A percentile compares a stretch with the other conserved stretches of the same genome.
phyloP scores from a whole-genome alignment of 1,139 yeast genomes.

The Yamadazyma atlantica region DNA sequence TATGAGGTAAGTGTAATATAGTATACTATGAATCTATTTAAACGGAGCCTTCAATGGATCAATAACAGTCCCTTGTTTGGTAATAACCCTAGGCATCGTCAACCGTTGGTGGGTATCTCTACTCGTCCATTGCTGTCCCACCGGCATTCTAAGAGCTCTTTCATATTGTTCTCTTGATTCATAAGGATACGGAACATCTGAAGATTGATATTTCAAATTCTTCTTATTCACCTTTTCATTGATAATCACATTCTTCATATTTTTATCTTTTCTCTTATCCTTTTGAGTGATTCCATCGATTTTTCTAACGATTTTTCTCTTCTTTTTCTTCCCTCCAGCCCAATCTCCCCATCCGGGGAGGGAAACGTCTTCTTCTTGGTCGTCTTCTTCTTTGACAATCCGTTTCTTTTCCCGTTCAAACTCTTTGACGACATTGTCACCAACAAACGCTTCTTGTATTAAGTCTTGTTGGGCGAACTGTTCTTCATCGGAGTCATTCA shows the following conservation, averaged over 20 bases:
- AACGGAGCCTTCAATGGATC: conserved; percentile 84
- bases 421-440: conserved; percentile 86
- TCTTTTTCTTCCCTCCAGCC: conserved; percentile 62
- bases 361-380: conserved; percentile 79
- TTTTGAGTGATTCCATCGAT: conserved; percentile 70
- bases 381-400: conserved; percentile 77
- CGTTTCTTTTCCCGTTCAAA: conserved; percentile 72
- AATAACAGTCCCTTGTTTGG: conserved; percentile 85
- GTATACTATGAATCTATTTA: too few species aligned
- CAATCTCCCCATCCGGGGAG: conserved; percentile 96
- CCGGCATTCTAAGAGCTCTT: conserved; percentile 89
- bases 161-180: conserved; percentile 95
- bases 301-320: conserved; percentile 64
- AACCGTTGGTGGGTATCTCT: conserved; percentile 82
- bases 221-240: conserved; percentile 86
- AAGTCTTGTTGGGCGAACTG: conserved; percentile 79
- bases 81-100: conserved; percentile 84
- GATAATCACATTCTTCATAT: conserved; percentile 77
- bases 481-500: conserved; percentile 38
- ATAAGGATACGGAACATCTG: conserved; percentile 89
- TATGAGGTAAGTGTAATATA: conserved; percentile 11
- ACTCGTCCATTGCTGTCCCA: conserved; percentile 96
- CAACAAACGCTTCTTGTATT: conserved; percentile 92
- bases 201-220: conserved; percentile 79
- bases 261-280: conserved; percentile 75